Evolutionary conservation across 805 yeast species (phyloP), one percentile per base, ranked within the genome.

Genomic region (Zygoascus ofunaensis): DNA sequence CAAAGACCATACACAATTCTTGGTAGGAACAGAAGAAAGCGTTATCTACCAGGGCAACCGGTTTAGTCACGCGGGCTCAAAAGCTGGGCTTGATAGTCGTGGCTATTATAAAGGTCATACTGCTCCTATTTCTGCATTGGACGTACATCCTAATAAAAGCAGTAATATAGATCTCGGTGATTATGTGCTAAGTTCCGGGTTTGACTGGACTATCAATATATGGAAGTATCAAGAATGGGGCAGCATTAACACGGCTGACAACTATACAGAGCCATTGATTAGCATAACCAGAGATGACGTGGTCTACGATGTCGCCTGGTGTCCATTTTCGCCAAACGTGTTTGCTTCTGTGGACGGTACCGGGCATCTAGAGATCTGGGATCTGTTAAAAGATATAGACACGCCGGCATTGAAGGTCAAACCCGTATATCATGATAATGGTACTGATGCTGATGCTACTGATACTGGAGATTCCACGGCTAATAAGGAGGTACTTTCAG

Each of bases 1-100:
- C 2, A 45, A 56, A 12, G 69, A 64, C 44, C 54, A 58, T 5
- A 54, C 61, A 7, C 47, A 42, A 20, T 58, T 65, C 20, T 42
- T 65, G n/a, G 57, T 59, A 4, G 72, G 72, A 8, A 56, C 66
- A 3, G 66, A 63, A 33, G 63, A 63, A 30, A 70, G 71, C 1
- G 37, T 54, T 10, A 49, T 68, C 5, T 63, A 58, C 39, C 52
- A 60, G 10, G 60, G 68, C 37, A 51, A 58, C 38, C 43, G 65
- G 23, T 55, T 53, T 37, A 63, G 56, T 26, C 54, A 57, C 17
- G 56, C 63, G 2, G 63, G 59, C 10, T 37, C 49, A 5, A 54
- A 53, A 28, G 54, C 64, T 2, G 68, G 67, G 2, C 34, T 64
- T 3, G 64, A 59, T 37, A 43, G 39, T 3, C 42, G 53, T 1